Evolutionary conservation across 257 asterid species (phyloP), one percentile per base, ranked within the genome.

Genomic region (Salvia splendens): DNA sequence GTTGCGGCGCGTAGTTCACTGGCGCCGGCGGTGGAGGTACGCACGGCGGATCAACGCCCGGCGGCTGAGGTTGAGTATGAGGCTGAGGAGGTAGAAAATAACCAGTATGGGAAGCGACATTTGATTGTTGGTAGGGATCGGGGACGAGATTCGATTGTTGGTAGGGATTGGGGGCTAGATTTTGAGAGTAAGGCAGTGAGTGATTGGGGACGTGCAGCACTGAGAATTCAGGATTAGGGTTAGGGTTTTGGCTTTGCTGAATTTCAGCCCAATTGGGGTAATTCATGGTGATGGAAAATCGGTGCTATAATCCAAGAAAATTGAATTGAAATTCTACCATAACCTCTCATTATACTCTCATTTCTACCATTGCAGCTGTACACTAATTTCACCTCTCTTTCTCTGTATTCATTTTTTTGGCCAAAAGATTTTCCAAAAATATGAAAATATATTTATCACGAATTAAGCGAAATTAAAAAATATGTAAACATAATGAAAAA

Each of bases 221-320:
- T 14, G 75, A 36, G 4, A 49, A 46, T 14, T 67, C 54, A 24
- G 69, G 57, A 62, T 73, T 75, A 74, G 79, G 78, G 76, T 74
- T 61, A 61, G 82, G 83, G 76, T 63, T 76, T 66, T 60, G 85
- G 76, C 59, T 76, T 66, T 60, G 81, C 8, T 73, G 81, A 73
- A 61, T 57, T 66, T 77, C 64, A 60, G 65, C 32, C 57, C 55
- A 70, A 36, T 28, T 47, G 45, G 52, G 12, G 41, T 69, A 30
- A 42, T 80, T 73, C 81, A 76, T 76, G 75, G 65, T 3, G 61
- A 54, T n/a, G 43, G 49, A 35, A 57, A 50, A 12, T 64, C 9
- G 78, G 12, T 42, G 47, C 40, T 46, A 58, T 24, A 20, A 5
- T 72, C 12, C 49, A 67, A 24, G 1, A 24, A 24, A 24, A 68